A percentile compares a stretch with the other conserved stretches of the same genome.
phyloP scores from a whole-genome alignment of 805 yeast species.

The Jamesozyma jinghongensis region DNA sequence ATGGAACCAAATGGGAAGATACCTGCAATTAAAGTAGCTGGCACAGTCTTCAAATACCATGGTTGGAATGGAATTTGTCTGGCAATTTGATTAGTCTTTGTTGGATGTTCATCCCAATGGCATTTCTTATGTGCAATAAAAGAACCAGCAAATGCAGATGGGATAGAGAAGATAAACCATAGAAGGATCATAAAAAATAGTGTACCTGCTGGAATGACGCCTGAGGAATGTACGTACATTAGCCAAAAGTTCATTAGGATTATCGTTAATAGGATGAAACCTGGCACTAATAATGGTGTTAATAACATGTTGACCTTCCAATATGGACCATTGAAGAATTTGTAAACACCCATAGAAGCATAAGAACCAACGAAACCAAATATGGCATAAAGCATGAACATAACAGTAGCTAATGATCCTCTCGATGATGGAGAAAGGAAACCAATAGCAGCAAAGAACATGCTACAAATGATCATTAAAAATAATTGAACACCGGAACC shows the following conservation, averaged over 20 bases:
- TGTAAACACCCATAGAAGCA: conserved; percentile 77
- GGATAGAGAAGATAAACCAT: conserved; percentile 82
- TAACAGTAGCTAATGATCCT: conserved; percentile 84
- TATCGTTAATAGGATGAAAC: conserved; percentile 53
- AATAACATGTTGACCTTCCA: conserved; percentile 82
- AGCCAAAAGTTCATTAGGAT: conserved; percentile 73
- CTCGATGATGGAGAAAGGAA: conserved; percentile 88
- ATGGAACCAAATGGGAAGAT: conserved; percentile 91
- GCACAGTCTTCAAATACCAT: conserved; percentile 60
- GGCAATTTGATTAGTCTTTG: conserved; percentile 89
- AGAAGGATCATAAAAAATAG: conserved; percentile 69
- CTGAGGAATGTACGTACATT: conserved; percentile 71
- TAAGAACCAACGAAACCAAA: conserved; percentile 80
- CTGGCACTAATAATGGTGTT: conserved; percentile 85
- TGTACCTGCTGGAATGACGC: conserved; percentile 90
- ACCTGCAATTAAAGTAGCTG: conserved; percentile 70
- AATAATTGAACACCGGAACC: conserved; percentile 87
- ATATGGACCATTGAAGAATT: conserved; percentile 82
- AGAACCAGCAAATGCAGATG: conserved; percentile 79
- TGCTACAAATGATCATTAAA: conserved; percentile 62
- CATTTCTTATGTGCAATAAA: conserved; percentile 60
- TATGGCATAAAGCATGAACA: conserved; percentile 74
- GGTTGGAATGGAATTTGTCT: conserved; percentile 93
- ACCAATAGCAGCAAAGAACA: conserved; percentile 79
- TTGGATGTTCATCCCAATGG: conserved; percentile 53